Evolutionary conservation across 169 alveolate species (phyloP).

Genomic region (Plasmodium falciparum): DNA sequence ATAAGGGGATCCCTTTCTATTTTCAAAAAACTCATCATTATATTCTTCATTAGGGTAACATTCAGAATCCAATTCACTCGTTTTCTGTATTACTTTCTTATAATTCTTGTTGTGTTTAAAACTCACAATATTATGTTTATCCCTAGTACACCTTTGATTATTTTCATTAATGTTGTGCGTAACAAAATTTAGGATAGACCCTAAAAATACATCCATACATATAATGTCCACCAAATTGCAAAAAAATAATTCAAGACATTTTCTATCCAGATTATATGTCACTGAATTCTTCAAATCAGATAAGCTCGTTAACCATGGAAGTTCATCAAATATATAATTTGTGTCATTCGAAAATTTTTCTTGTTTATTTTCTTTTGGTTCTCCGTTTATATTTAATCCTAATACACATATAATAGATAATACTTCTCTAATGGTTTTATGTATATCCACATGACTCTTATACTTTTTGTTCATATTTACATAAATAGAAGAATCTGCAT

Average conservation of each 20-base stretch:
- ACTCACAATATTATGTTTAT: conserved; percentile 7
- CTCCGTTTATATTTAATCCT: conserved; percentile 52
- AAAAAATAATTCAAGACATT: conserved; percentile 58
- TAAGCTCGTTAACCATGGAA: conserved; percentile 72
- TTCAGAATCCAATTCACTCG: conserved; percentile 3
- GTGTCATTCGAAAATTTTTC: not conserved
- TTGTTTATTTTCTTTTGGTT: conserved; percentile 28
- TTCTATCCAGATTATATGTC: conserved; percentile 56
- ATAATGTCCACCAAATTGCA: conserved; percentile 73
- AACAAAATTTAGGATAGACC: conserved; percentile 35
- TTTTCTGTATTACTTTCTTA: conserved; percentile 7
- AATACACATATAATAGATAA: conserved; percentile 59
- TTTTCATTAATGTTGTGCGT: conserved; percentile 15
- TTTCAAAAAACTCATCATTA: not conserved
- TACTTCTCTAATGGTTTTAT: conserved; percentile 52
- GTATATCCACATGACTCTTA: conserved; percentile 15
- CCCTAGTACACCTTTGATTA: not conserved
- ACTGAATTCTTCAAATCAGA: conserved; percentile 65
- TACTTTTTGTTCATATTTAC: conserved; percentile 13
- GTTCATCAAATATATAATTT: conserved; percentile 41
- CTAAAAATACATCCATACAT: conserved; percentile 34
- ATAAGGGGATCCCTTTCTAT: not conserved
- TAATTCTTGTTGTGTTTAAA: conserved; percentile 7
- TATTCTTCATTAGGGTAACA: not conserved
- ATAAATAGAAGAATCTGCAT: conserved; percentile 18